Base-by-base conservation (phyloP, 257 asterid genomes). In the Echium plantagineum region DNA sequence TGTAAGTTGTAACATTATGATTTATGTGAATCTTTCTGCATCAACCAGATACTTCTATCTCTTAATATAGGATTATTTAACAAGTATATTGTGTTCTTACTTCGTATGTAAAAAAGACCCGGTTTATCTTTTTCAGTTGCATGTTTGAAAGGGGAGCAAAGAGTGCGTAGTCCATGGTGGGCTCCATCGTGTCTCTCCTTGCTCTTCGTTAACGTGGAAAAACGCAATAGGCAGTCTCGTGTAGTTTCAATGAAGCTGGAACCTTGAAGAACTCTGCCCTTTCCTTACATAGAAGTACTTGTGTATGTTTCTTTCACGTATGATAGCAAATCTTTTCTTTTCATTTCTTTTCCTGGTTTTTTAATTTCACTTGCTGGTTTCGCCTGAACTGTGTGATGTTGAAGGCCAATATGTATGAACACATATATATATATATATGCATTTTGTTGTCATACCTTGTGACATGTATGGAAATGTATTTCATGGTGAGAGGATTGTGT, bases 61-160 rank as follows among this genome's bases (percentile, higher is more conserved):
- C 49, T 42, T 42, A 42, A 12, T 42, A 42, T 42, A 42, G 12
- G 49, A 12, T 2, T 0, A 0, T 3, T 42, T 15, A 12, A 42
- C 5, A 35, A 35, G 47, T 8, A 8, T 35, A 35, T 35, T 35
- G 47, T 35, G 47, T 35, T 28, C 7, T 0, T 28, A 3, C 32
- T 28, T 10, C 13, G 49, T 10, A 42, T 13, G 13, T 42, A 0
- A 10, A 24, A 24, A 10, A 42, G 16, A 13, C 49, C 10, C 17
- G 0, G 17, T 0, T 42, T 42, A 9, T 61, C 18, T 31, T 49
- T 54, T 64, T 54, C 58, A 91, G 98, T 91, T 78, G 98, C 98
- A 52, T 91, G 98, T 84, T 83, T 93, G 83, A 93, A 89, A 78
- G 98, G 98, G 72, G 98, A 93, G 75, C 97, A 93, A 73, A 93